A percentile compares a stretch with the other conserved stretches of the same genome.
These are phyloP conservation scores for Cyclanthera cordifolia DNA, from an alignment of 306 rosid genomes.

Conservation along the genomic window DNA sequence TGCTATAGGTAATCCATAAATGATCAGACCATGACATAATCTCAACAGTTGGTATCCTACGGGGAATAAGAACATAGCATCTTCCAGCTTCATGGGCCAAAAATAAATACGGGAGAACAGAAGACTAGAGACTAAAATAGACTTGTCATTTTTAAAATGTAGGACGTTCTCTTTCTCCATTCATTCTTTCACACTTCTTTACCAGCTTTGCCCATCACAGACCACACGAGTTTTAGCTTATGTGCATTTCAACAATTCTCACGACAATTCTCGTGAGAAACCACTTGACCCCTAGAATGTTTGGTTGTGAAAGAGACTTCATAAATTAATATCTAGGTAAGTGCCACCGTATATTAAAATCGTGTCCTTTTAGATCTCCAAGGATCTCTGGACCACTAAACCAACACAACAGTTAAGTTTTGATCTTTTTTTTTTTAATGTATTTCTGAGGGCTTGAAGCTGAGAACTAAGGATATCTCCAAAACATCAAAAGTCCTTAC, in stretches of 20 bases:
- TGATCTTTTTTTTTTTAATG: not conserved
- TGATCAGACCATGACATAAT: not conserved
- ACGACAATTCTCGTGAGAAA: no score
- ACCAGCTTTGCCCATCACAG: no score
- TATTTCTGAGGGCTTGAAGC: not conserved
- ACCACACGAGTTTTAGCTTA: not conserved
- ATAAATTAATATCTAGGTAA: no score
- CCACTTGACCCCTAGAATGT: no score
- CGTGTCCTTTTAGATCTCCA: no score
- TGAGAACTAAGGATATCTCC: not conserved
- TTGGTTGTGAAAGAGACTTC: no score
- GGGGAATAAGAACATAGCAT: not conserved
- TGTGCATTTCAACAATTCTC: no score
- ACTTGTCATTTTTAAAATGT: not conserved
- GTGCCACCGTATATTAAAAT: no score
- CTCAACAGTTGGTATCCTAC: not conserved
- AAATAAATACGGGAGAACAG: not conserved
- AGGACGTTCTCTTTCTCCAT: not conserved
- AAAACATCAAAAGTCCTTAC: not conserved
- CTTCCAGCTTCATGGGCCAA: not conserved
- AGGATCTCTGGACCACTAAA: no score
- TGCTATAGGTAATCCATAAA: not conserved
- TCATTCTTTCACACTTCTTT: not conserved
- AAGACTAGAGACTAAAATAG: not conserved
- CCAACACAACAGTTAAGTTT: not conserved